phyloP scores from a whole-genome alignment of 2,329 filamentous ascomycete species.

The Talaromyces sp. region DNA sequence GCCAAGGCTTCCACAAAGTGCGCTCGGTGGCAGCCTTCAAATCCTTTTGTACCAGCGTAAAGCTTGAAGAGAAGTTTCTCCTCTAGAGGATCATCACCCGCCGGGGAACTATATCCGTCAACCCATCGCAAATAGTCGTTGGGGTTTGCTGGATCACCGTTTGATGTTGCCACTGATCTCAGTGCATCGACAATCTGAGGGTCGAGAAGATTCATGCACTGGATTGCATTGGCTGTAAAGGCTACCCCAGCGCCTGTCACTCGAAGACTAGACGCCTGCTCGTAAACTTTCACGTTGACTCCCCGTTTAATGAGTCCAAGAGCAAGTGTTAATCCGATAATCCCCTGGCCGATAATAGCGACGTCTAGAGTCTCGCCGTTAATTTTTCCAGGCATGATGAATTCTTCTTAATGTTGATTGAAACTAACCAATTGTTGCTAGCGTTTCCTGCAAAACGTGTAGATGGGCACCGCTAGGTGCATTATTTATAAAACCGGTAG shows the following conservation, averaged over 20 bases:
- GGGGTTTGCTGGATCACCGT: constrained; percentile 22
- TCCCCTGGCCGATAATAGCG: constrained; percentile 60
- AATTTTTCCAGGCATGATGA: not conserved
- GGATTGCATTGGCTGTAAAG: constrained; percentile 55
- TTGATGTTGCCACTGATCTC: constrained; percentile 33
- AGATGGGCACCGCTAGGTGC: no score
- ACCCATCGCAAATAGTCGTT: not conserved
- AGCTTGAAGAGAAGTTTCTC: constrained; percentile 28
- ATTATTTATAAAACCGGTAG: no score
- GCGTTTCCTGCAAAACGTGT: not conserved
- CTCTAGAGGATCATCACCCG: not conserved
- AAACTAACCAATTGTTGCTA: not conserved
- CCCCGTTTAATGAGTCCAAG: constrained; percentile 49
- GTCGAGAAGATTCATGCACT: constrained; percentile 49
- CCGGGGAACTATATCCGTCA: constrained; percentile 13
- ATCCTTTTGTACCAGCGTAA: constrained; percentile 29
- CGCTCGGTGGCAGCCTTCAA: constrained; percentile 32
- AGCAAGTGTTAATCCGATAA: constrained; percentile 55
- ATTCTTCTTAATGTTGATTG: not conserved
- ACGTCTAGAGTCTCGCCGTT: constrained; percentile 34
- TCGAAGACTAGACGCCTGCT: constrained; percentile 53
- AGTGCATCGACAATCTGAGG: constrained; percentile 34
- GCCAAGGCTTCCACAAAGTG: constrained; percentile 36
- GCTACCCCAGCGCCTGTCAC: constrained; percentile 60
- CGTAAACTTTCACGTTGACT: constrained; percentile 54